Conservation (phyloP, 2,329 filamentous ascomycete genomes). For the Aspergillus fructus region DNA sequence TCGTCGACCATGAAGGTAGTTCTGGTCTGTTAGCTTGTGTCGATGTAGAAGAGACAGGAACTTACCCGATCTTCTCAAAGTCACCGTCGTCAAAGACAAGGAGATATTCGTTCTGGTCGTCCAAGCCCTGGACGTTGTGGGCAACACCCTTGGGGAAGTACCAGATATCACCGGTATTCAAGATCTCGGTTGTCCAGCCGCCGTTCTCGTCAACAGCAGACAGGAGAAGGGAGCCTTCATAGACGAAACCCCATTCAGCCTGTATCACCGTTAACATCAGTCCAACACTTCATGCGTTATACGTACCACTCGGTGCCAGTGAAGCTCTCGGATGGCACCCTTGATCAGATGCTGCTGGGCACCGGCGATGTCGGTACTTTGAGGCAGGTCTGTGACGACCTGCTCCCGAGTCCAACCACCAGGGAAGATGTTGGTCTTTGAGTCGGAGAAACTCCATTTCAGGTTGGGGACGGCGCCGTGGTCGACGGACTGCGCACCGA, state of each 20-base stretch:
- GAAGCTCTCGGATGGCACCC: constrained; percentile 64
- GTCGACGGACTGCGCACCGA: constrained; percentile 63
- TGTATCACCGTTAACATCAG: neutral
- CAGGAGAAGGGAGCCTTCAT: constrained; percentile 56
- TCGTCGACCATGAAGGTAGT: constrained; percentile 71
- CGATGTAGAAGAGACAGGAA: neutral
- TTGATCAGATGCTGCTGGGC: constrained; percentile 69
- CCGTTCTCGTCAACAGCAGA: constrained; percentile 65
- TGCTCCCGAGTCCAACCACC: constrained; percentile 68
- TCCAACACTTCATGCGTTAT: constrained; percentile 23
- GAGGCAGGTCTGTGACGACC: constrained; percentile 65
- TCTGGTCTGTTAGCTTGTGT: constrained; percentile 31
- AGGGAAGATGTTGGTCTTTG: constrained; percentile 60
- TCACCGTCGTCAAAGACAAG: constrained; percentile 66
- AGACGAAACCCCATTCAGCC: constrained; percentile 11
- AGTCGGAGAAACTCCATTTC: constrained; percentile 70
- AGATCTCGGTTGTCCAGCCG: constrained; percentile 50
- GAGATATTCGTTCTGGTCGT: constrained; percentile 66
- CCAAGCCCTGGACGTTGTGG: constrained; percentile 62
- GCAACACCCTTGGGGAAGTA: constrained; percentile 67
- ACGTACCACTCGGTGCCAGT: constrained; percentile 66
- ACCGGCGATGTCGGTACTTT: constrained; percentile 64
- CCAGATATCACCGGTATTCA: constrained; percentile 61
- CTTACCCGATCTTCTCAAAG: constrained; percentile 62
- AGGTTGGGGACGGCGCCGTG: constrained; percentile 64